phyloP scores from a whole-genome alignment of 768 basidiomycete genomes.

The Mycena venus region DNA sequence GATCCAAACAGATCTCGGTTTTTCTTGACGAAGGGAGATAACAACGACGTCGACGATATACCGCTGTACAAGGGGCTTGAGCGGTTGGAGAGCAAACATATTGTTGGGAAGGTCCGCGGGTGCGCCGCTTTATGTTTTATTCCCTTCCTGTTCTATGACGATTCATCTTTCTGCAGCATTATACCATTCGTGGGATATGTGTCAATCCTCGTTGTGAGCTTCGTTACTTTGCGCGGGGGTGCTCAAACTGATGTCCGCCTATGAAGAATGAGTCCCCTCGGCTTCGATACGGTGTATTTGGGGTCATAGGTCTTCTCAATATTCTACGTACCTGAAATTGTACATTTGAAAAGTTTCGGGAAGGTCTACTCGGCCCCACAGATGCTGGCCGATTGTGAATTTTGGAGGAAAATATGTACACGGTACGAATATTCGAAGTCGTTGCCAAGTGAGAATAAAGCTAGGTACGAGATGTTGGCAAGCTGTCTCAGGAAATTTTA shows the following conservation, averaged over 20 bases:
- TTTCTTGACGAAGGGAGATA: constrained; percentile 68
- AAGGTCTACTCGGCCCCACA: no score
- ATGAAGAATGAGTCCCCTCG: constrained; percentile 4
- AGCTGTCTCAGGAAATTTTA: no score
- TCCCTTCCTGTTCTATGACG: background rate
- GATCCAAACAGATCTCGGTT: constrained; percentile 38
- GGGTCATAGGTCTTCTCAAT: background rate
- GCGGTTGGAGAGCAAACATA: constrained; percentile 58
- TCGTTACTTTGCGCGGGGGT: background rate
- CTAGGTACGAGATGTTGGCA: no score
- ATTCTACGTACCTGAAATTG: constrained; percentile 1
- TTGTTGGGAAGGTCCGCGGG: constrained; percentile 64
- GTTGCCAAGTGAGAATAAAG: no score
- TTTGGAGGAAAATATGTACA: no score
- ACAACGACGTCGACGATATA: constrained; percentile 62
- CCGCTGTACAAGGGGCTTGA: constrained; percentile 58
- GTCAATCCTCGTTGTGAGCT: constrained; percentile 17
- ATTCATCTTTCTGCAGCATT: background rate
- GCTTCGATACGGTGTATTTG: constrained; percentile 2
- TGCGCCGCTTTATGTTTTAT: constrained; percentile 37
- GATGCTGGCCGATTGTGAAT: no score
- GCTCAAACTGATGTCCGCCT: background rate
- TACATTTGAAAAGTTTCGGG: no score
- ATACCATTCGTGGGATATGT: constrained; percentile 18
- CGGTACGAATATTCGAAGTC: no score